Evolutionary conservation across 306 rosid species (phyloP).

Genomic region (Senna siamea): DNA sequence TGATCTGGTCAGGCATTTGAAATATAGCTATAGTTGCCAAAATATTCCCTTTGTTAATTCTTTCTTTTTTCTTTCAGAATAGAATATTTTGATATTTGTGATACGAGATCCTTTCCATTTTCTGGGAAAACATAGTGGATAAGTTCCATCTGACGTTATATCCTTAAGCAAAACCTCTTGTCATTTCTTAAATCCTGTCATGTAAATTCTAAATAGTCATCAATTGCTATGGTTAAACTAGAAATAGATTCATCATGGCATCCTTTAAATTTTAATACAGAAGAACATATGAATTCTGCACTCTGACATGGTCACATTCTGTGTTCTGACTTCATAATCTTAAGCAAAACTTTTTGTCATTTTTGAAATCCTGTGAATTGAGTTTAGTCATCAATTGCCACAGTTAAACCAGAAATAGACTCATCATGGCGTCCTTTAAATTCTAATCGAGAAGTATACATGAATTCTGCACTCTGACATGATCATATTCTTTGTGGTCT

Average conservation of each 20-base stretch:
- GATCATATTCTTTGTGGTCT: too few relatives aligned
- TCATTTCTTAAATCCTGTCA: not conserved
- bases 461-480: too few relatives aligned
- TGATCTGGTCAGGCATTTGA: too few relatives aligned
- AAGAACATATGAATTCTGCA: not conserved
- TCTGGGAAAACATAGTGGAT: not conserved
- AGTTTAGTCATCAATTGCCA: not conserved
- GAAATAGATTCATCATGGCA: constrained; percentile 12
- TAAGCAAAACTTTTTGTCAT: not conserved
- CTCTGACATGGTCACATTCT: not conserved
- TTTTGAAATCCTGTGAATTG: not conserved
- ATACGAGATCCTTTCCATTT: not conserved
- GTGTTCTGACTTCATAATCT: not conserved
- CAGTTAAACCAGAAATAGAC: too few relatives aligned
- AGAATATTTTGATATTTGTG: not conserved
- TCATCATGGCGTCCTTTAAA: too few relatives aligned
- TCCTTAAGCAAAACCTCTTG: not conserved
- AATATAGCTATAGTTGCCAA: not conserved
- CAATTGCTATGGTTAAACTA: too few relatives aligned
- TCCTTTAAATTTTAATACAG: not conserved
- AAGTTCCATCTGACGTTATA: not conserved
- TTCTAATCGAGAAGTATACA: too few relatives aligned
- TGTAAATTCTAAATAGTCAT: not conserved
- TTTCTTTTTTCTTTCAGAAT: not conserved
- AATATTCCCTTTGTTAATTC: not conserved